Evolutionary conservation across 2,329 filamentous ascomycete genomes (phyloP), one percentile per base, ranked within the genome.

Genomic region (Aspergillus oerlinghausenensis): DNA sequence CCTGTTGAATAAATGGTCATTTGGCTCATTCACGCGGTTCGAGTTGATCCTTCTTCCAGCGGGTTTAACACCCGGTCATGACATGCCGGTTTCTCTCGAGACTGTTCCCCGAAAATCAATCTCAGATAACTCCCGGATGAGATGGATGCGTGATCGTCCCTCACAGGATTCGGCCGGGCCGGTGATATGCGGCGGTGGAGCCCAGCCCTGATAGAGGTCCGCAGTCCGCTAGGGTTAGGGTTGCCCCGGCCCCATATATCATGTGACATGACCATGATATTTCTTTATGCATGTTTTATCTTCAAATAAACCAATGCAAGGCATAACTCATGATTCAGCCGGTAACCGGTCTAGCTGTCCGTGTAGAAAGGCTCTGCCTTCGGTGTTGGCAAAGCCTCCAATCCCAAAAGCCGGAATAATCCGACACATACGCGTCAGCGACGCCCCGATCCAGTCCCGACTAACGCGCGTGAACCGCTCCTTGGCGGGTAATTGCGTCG

Each of bases 341-440:
- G 21, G 19, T 14, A 45, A 14, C 19, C n/a, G 40, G 21, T 66
- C 61, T 21, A 69, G 53, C 54, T 69, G 65, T 10, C 66, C 61
- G 54, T 70, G 68, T 49, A 70, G 56, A 55, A 66, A 68, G 11
- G 67, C 61, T n/a, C 68, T 59, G 1, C 68, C 67, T 50, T 72
- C 70, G 4, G 80, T 81, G 73, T 96, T 96, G 11, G 94, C 87
- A 10, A 95, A 90, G 0, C 91, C 91, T 0, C 92, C 92, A 6
- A 95, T 82, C 0, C 92, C 92, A 78, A 94, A 96, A 0, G 92
- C 92, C 40, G 91, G 92, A 17, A 95, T 82, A 65, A 96, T 95
- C 57, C 92, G 82, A 62, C 88, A 88, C 73, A 96, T 88, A 60
- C 92, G 79, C 14, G 91, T 90, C 25, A 84, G 71, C 9, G 85